Evolutionary conservation across 2,329 filamentous ascomycete species (phyloP), one percentile per base, ranked within the genome.

Genomic region (Chaetomium globosum): DNA sequence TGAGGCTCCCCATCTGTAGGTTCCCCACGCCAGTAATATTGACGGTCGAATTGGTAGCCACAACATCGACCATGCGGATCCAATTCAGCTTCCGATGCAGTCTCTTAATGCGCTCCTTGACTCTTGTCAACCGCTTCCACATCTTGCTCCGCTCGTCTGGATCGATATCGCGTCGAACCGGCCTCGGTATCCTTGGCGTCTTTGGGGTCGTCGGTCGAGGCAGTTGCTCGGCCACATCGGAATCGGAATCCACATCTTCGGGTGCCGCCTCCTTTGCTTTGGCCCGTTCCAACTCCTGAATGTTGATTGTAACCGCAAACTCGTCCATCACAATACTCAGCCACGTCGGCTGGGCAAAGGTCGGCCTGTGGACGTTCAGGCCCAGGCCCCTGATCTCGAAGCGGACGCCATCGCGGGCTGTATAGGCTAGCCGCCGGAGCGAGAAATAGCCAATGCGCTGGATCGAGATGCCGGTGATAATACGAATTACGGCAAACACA

Each of bases 291-390:
- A 95, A 77, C 56, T 87, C 84, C 66, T 85, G 84, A 54, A 93
- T 81, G 74, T 99, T 92, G 52, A 98, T 77, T 0, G 92, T 96
- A 59, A 99, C 83, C 58, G 88, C 90, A 58, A 97, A 81, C 75
- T 97, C 95, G 73, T 87, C 91, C 66, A 99, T 79, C 9, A 95
- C 91, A 59, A 99, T 83, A 76, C 93, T 98, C 72, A 97, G 81
- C 93, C 94, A 98, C 68, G 96, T 98, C 53, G 95, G 95, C 76
- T 98, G 93, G 55, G 94, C 92, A 78, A 99, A 98, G 6, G 95
- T 98, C 13, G 95, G 95, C 4, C 93, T 88, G 78, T 99, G 95
- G 68, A 98, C 79, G 64, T 91, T 90, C 72, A 99, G 83, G 53
- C 95, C 93, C 60, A 99, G 83, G 59, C 93, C 92, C 59, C 95